Evolutionary conservation across 2,329 filamentous ascomycete species (phyloP), one percentile per base, ranked within the genome.

Genomic region (Emergomyces orientalis): DNA sequence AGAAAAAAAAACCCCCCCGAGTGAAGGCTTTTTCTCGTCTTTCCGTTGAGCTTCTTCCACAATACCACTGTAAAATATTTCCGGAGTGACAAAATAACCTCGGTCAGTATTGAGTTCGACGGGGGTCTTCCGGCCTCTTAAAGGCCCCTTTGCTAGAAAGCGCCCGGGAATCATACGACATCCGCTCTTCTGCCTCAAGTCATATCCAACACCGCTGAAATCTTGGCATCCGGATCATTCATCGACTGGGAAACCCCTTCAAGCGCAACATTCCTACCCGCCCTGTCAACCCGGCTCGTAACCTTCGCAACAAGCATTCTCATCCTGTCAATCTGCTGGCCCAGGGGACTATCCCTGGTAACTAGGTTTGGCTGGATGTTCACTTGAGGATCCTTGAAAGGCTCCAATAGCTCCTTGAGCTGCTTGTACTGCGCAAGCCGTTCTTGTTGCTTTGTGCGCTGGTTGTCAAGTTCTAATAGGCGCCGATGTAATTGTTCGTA

Each of bases 281-380:
- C 62, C 25, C 41, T 59, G 9, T 68, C 67, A 60, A 79, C 67
- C 56, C 74, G 71, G 34, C 71, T 75, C 27, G 73, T 73, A 32
- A 78, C 77, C 49, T 78, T 72, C 34, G 78, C 78, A 59, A 79
- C 71, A 56, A 80, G 70, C 69, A 79, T 78, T 61, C 78, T 73
- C 72, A 79, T 81, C 68, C 77, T 79, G 58, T 78, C 76, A 63
- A 84, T 63, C 68, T 84, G 81, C 19, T 75, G 72, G 14, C 74
- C 74, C 59, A 85, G 71, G 63, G 80, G 79, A 13, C 79, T 78
- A 67, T 84, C 80, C 59, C 75, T 75, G 41, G 79, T 81, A 39
- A 82, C 76, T 30, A 85, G 72, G 65, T 84, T 84, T 1, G 81
- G 81, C 66, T 84, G 82, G 49, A 84, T 77, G 59, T 78, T 80